These are phyloP conservation scores for Trichoderma semiorbis DNA, from an alignment of 2,329 filamentous ascomycete species.

Conservation along the genomic window DNA sequence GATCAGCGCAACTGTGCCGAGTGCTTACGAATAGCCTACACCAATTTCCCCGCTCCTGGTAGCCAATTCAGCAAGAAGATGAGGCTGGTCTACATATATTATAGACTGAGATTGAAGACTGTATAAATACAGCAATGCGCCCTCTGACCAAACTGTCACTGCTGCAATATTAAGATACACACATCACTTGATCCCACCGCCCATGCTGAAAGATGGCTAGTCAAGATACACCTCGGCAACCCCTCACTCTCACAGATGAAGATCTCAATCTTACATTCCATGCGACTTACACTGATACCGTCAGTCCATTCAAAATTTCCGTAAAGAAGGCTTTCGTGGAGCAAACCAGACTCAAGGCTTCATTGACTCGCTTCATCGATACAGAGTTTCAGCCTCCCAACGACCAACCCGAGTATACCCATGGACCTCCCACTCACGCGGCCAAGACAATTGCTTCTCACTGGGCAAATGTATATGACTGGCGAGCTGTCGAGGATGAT, in stretches of 20 bases:
- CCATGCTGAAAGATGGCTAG: not conserved
- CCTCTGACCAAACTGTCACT: not conserved
- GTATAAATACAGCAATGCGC: not conserved
- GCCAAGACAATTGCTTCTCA: not conserved
- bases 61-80: not conserved
- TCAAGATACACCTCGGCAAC: not conserved
- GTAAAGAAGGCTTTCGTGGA: not conserved
- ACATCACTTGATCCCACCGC: not conserved
- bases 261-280: not conserved
- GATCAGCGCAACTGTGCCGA: not conserved
- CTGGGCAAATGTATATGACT: not conserved
- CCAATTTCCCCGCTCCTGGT: not conserved
- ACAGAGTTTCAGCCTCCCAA: not conserved
- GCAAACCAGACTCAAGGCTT: not conserved
- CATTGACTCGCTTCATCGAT: not conserved
- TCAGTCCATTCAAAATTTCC: not conserved
- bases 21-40: not conserved
- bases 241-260: not conserved
- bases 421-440: not conserved
- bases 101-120: not conserved
- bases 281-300: not conserved
- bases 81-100: not conserved
- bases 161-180: not conserved
- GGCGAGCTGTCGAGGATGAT: not conserved
- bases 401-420: not conserved